Base-by-base conservation (phyloP, 805 yeast species). In the Starmerella gropengiesseri region DNA sequence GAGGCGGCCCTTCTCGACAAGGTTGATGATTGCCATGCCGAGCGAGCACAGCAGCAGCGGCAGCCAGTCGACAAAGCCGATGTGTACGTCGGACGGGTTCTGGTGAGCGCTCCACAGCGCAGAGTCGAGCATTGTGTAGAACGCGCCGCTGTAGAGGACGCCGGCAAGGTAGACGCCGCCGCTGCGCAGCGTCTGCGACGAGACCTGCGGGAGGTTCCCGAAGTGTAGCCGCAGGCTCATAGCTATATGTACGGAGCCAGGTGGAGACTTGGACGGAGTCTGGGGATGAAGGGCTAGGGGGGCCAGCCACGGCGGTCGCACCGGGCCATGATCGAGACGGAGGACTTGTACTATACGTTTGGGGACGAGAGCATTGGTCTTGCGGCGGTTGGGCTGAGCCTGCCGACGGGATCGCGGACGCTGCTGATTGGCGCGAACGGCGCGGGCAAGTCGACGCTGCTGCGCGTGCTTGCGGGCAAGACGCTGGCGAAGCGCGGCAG, bases 61-160 rank as follows among this genome's bases (percentile, higher is more conserved):
- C 40, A 91, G 75, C 98, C 98, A 89, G 64, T 89, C 98, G 31
- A 84, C 79, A 57, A 89, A 83, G 4, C 89, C 77, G 22, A 91
- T 84, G 59, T 89, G 96, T 6, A 86, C 84, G 33, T 69, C 68
- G 0, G 94, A 80, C 0, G 86, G 94, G 66, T 89, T 89, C 37
- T 78, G 79, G 14, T 85, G 80, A 50, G 76, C 78, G 33, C 94
- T 81, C 62, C 75, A 89, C 27, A 91, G 71, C 2, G 94, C 86
- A 1, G 95, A 84, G 62, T 89, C 97, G 16, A 91, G 62, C 62
- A 89, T 75, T 17, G 79, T 66, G 93, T 95, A 89, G 58, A 89
- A 78, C 7, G 95, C 97, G 42, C 81, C 60, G 30, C 95, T 81
- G 53, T 81, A 89, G 46, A 66, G 55, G 7, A 60, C 65, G 12